Percentiles rank a stretch among this genome's conserved stretches.
Conservation (phyloP, 352 stramenopile species). For the Pythium plurisporium region DNA sequence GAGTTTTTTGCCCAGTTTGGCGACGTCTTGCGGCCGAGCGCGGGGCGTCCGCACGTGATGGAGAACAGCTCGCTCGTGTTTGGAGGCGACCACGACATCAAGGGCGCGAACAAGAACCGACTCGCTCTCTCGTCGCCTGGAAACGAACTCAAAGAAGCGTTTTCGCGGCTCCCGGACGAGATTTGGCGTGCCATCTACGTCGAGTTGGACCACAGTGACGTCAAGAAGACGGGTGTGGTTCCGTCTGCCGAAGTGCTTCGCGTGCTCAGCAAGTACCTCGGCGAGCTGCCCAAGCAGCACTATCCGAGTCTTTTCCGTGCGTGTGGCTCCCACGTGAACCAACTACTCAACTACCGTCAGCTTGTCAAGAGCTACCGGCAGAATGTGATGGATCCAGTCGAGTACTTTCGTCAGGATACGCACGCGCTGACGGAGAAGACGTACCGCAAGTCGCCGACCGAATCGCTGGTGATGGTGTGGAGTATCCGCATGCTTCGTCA, state of each 20-base stretch:
- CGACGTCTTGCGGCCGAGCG: constrained; percentile 38
- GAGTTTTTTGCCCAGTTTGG: constrained; percentile 65
- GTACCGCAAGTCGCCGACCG: constrained; percentile 54
- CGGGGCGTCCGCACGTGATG: constrained; percentile 21
- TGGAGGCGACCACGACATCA: constrained; percentile 38
- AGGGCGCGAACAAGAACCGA: constrained; percentile 56
- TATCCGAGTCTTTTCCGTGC: constrained; percentile 55
- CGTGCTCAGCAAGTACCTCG: constrained; percentile 61
- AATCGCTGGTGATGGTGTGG: constrained; percentile 71
- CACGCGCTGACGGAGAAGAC: constrained; percentile 35
- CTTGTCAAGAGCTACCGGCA: constrained; percentile 65
- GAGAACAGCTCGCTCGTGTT: constrained; percentile 71
- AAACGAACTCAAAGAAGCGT: constrained; percentile 69
- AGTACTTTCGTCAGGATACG: constrained; percentile 48
- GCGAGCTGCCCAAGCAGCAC: constrained; percentile 46
- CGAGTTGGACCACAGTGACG: constrained; percentile 56
- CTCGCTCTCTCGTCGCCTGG: constrained; percentile 50
- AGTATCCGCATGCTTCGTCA: constrained; percentile 54
- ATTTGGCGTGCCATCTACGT: constrained; percentile 64
- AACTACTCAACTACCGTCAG: constrained; percentile 69
- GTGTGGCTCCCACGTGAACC: constrained; percentile 57
- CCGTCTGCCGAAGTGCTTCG: constrained; percentile 52
- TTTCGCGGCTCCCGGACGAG: constrained; percentile 51
- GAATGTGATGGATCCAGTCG: constrained; percentile 45
- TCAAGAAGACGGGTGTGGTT: constrained; percentile 54